phyloP scores from a whole-genome alignment of 179 eudicot genomes.

The Actinidia arguta region DNA sequence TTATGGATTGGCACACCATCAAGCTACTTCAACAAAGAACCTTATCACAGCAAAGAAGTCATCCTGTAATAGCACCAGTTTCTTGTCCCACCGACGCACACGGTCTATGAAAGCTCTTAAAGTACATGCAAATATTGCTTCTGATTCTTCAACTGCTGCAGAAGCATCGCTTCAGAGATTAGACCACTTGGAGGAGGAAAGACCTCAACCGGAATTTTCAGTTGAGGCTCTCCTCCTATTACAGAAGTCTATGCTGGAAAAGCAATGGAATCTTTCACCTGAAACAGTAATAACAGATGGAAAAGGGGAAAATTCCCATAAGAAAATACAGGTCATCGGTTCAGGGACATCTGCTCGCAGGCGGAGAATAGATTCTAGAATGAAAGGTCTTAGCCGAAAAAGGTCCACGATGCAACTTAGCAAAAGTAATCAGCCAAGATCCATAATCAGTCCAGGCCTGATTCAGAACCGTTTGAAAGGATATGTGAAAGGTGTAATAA shows the following conservation, averaged over 20 bases:
- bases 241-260: slow-evolving; percentile 88
- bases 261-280: slow-evolving; percentile 82
- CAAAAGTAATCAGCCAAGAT: slow-evolving; percentile 35
- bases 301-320: slow-evolving; percentile 31
- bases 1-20: slow-evolving; percentile 38
- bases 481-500: slow-evolving; percentile 71
- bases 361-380: slow-evolving; percentile 66
- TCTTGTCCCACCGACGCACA: slow-evolving; percentile 38
- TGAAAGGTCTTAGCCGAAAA: slow-evolving; percentile 35
- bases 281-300: slow-evolving; percentile 30
- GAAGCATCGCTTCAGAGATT: slow-evolving; percentile 40
- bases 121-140: slow-evolving; percentile 50
- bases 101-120: slow-evolving; percentile 66
- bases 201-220: slow-evolving; percentile 43
- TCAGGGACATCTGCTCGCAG: slow-evolving; percentile 81
- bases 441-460: slow-evolving; percentile 64
- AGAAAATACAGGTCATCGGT: slow-evolving; percentile 48
- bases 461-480: slow-evolving; percentile 69
- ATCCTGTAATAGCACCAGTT: slow-evolving; percentile 44
- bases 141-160: slow-evolving; percentile 45
- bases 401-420: slow-evolving; percentile 30
- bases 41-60: slow-evolving; percentile 61
- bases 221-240: slow-evolving; percentile 80
- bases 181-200: slow-evolving; percentile 41
- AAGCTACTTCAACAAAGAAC: slow-evolving; percentile 47